Conservation (phyloP, 345 rosid genomes). For the Nasturtium officinale region DNA sequence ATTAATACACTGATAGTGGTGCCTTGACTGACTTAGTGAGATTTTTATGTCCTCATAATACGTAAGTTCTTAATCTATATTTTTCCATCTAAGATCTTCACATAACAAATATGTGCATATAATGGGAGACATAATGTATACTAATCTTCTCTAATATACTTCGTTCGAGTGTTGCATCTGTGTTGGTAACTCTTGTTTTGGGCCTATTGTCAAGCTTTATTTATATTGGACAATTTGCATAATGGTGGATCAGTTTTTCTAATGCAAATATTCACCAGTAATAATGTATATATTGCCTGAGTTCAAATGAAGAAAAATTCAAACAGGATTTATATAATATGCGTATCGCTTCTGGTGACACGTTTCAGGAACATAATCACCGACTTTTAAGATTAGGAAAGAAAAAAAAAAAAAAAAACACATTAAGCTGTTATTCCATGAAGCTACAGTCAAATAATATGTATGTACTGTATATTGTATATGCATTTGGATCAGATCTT, state of each 20-base stretch:
- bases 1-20: too few species aligned
- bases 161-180: neutral
- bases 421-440: neutral
- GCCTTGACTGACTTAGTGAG: too few species aligned
- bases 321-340: neutral
- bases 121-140: neutral
- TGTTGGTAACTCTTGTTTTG: neutral
- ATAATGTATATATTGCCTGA: neutral
- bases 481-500: neutral
- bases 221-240: too few species aligned
- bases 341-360: neutral
- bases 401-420: neutral
- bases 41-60: too few species aligned
- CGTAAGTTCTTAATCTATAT: too few species aligned
- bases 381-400: neutral
- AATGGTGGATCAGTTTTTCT: too few species aligned
- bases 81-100: too few species aligned
- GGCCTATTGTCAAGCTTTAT: neutral
- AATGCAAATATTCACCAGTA: too few species aligned
- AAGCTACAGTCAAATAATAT: neutral
- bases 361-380: neutral
- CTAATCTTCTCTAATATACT: neutral
- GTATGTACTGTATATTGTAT: too few species aligned
- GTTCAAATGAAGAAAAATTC: neutral
- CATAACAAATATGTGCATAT: neutral